Conservation (phyloP, 768 basidiomycete species). For the Sarcomyxa edulis region DNA sequence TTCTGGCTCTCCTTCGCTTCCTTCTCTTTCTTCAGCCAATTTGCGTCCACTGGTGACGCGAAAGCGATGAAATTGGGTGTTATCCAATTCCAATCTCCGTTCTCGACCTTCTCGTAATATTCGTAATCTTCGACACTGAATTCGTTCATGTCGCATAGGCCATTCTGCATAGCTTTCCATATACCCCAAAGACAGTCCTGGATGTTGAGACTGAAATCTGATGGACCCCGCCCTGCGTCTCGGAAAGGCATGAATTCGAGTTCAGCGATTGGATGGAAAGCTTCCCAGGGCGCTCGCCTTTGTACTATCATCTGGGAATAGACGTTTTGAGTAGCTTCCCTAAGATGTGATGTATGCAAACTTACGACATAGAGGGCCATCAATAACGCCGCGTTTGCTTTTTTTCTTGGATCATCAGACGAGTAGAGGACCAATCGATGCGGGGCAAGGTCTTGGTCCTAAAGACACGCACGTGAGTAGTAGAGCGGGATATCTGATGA, state of each 20-base stretch:
- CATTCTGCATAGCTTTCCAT: constrained; percentile 88
- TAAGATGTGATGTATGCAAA: constrained; percentile 12
- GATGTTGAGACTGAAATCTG: constrained; percentile 90
- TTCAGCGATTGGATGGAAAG: constrained; percentile 90
- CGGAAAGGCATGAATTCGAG: constrained; percentile 93
- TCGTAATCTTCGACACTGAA: constrained; percentile 93
- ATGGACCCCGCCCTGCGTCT: constrained; percentile 89
- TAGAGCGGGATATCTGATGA: constrained; percentile 21
- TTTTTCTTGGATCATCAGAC: constrained; percentile 76
- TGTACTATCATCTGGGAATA: constrained; percentile 81
- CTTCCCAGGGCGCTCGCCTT: constrained; percentile 87
- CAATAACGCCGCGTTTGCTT: constrained; percentile 92
- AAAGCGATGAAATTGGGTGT: constrained; percentile 91
- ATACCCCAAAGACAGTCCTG: constrained; percentile 89
- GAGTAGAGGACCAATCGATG: constrained; percentile 86
- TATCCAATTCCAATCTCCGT: constrained; percentile 95
- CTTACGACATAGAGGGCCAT: constrained; percentile 90
- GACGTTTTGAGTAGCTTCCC: constrained; percentile 10
- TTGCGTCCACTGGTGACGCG: constrained; percentile 81
- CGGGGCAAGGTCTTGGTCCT: constrained; percentile 74
- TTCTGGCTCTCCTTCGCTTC: constrained; percentile 46
- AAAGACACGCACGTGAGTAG: constrained; percentile 31
- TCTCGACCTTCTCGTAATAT: constrained; percentile 92
- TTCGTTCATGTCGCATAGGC: constrained; percentile 89
- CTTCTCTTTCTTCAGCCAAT: constrained; percentile 75